A percentile compares a stretch with the other conserved stretches of the same genome.
These are phyloP conservation scores for Aspergillus sp. DNA, from an alignment of 2,329 filamentous ascomycete species.

Conservation along the genomic window DNA sequence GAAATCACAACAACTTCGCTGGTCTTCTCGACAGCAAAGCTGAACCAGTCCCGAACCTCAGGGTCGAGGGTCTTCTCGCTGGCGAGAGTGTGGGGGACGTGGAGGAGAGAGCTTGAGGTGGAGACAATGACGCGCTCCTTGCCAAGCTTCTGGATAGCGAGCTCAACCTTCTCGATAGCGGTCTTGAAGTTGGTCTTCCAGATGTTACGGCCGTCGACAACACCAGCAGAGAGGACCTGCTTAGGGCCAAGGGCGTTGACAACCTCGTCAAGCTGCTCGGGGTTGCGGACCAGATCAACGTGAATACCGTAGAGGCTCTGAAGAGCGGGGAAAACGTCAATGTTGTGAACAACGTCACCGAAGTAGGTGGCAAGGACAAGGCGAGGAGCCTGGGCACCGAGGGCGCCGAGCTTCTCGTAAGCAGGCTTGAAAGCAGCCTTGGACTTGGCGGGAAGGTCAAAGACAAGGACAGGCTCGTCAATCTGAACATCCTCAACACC, in stretches of 20 bases:
- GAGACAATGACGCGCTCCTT: slow-evolving; percentile 97
- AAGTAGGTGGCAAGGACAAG: slow-evolving; percentile 96
- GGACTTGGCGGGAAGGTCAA: slow-evolving; percentile 83
- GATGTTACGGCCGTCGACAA: slow-evolving; percentile 98
- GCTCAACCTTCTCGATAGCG: slow-evolving; percentile 87
- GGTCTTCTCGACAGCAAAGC: slow-evolving; percentile 94
- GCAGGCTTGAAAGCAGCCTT: slow-evolving; percentile 98
- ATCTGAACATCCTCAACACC: slow-evolving; percentile 97
- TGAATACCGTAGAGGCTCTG: slow-evolving; percentile 79
- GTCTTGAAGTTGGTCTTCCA: slow-evolving; percentile 99
- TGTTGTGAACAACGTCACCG: slow-evolving; percentile 98
- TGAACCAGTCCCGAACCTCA: slow-evolving; percentile 97
- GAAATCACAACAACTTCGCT: slow-evolving; percentile 87
- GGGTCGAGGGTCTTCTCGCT: slow-evolving; percentile 97
- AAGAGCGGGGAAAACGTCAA: slow-evolving; percentile 77
- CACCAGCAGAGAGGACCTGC: slow-evolving; percentile 89
- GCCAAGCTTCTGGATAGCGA: slow-evolving; percentile 90
- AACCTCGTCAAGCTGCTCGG: slow-evolving; percentile 91
- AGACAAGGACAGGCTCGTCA: slow-evolving; percentile 95
- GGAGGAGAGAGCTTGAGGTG: slow-evolving; percentile 95
- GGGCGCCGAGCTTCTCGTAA: slow-evolving; percentile 76
- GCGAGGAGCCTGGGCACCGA: slow-evolving; percentile 80
- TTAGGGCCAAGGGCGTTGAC: slow-evolving; percentile 78
- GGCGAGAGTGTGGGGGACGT: slow-evolving; percentile 95
- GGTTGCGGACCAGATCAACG: slow-evolving; percentile 95